Evolutionary conservation across 768 basidiomycete species (phyloP).

Genomic region (Suillus subalutaceus): DNA sequence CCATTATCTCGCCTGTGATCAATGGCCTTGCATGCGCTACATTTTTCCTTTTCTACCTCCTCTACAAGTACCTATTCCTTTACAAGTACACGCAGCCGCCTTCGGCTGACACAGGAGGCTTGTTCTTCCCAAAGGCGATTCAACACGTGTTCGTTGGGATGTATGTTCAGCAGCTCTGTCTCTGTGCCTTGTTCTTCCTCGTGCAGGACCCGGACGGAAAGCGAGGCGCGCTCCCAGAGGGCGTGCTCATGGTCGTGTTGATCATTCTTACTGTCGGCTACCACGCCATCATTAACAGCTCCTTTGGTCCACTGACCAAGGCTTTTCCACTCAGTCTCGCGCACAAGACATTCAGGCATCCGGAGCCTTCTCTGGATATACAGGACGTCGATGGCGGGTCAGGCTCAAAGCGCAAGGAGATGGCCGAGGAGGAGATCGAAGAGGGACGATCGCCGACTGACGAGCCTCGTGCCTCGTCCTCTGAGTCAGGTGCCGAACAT

Average conservation of each 20-base stretch:
- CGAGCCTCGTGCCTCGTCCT: background rate
- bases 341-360: constrained; percentile 58
- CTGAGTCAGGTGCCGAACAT: constrained; percentile 9
- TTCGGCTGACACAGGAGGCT: constrained; percentile 80
- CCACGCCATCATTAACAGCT: constrained; percentile 73
- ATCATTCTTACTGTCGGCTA: constrained; percentile 78
- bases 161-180: constrained; percentile 87
- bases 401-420: constrained; percentile 20
- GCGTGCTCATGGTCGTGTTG: constrained; percentile 81
- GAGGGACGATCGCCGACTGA: constrained; percentile 17
- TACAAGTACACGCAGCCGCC: constrained; percentile 75
- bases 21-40: constrained; percentile 84
- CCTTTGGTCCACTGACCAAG: constrained; percentile 76
- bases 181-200: constrained; percentile 91
- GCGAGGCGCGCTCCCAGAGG: constrained; percentile 69
- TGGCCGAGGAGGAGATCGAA: constrained; percentile 15
- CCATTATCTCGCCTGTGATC: constrained; percentile 90
- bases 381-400: constrained; percentile 12
- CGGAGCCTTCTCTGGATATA: constrained; percentile 10
- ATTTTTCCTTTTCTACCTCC: constrained; percentile 81
- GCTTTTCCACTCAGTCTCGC: constrained; percentile 81
- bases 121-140: constrained; percentile 95
- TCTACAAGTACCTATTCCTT: constrained; percentile 88
- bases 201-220: constrained; percentile 55
- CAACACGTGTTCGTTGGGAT: constrained; percentile 92